These are phyloP conservation scores for Passalora sequoiae DNA, from an alignment of 2,329 filamentous ascomycete species.

Conservation along the genomic window DNA sequence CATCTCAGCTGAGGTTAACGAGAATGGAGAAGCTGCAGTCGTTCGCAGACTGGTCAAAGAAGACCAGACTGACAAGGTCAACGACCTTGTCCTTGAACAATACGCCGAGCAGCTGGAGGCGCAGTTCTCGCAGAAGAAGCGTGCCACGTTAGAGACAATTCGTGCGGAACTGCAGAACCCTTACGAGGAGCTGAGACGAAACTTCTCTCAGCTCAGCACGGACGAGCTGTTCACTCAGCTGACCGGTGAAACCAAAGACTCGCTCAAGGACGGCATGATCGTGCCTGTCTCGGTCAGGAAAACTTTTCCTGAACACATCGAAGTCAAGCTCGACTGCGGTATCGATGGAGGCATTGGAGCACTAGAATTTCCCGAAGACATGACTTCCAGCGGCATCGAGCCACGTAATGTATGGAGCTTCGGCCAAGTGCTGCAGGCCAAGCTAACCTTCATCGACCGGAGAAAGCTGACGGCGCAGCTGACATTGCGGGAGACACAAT, in stretches of 20 bases:
- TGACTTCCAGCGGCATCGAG: slow-evolving; percentile 49
- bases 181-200: slow-evolving; percentile 86
- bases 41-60: slow-evolving; percentile 94
- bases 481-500: slow-evolving; percentile 73
- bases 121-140: slow-evolving; percentile 90
- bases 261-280: slow-evolving; percentile 84
- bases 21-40: slow-evolving; percentile 74
- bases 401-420: slow-evolving; percentile 62
- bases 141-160: slow-evolving; percentile 92
- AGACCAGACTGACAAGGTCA: slow-evolving; percentile 88
- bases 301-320: slow-evolving; percentile 86
- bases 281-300: slow-evolving; percentile 82
- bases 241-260: slow-evolving; percentile 83
- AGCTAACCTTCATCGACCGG: slow-evolving; percentile 80
- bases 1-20: slow-evolving; percentile 87
- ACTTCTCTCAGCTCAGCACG: slow-evolving; percentile 63
- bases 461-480: slow-evolving; percentile 79
- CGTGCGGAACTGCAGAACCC: slow-evolving; percentile 86
- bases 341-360: slow-evolving; percentile 83
- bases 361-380: slow-evolving; percentile 70
- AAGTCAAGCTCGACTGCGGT: slow-evolving; percentile 89
- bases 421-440: slow-evolving; percentile 82
- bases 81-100: slow-evolving; percentile 91
- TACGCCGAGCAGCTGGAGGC: slow-evolving; percentile 93
- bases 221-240: slow-evolving; percentile 94